These are phyloP conservation scores for Cercospora sp. DNA, from an alignment of 2,329 filamentous ascomycete species.

Conservation along the genomic window DNA sequence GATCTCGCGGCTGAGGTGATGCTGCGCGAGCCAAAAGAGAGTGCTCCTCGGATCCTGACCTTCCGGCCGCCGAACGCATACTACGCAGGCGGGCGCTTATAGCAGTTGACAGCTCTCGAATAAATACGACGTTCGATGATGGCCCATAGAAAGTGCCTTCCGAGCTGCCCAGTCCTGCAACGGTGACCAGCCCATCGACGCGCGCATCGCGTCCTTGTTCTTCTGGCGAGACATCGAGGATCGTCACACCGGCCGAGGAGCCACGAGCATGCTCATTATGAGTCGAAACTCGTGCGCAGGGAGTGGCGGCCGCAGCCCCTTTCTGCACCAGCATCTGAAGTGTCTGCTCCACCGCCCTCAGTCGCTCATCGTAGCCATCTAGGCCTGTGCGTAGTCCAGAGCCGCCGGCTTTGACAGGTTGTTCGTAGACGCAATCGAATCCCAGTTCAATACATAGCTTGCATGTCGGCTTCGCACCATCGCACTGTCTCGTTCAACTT, in stretches of 20 bases:
- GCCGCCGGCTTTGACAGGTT: constrained; percentile 1
- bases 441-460: constrained; percentile 10
- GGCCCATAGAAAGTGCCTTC: background rate
- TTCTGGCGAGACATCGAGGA: background rate
- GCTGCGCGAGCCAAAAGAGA: background rate
- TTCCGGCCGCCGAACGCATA: background rate
- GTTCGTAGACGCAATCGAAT: constrained; percentile 13
- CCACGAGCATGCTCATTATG: too few species aligned
- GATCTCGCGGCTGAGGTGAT: background rate
- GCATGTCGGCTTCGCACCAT: constrained; percentile 10
- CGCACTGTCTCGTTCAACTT: background rate
- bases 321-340: constrained; percentile 3
- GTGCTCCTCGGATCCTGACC: background rate
- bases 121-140: constrained; percentile 6
- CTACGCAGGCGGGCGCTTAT: background rate
- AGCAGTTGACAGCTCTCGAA: background rate
- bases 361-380: constrained; percentile 3
- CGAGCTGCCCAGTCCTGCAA: background rate
- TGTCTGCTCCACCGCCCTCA: constrained; percentile 8
- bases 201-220: background rate
- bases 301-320: background rate
- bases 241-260: background rate
- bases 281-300: background rate
- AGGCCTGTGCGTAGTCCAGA: background rate
- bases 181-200: constrained; percentile 6